Base-by-base conservation (phyloP, 1,139 yeast species). In the Suhomyces guaymorum region DNA sequence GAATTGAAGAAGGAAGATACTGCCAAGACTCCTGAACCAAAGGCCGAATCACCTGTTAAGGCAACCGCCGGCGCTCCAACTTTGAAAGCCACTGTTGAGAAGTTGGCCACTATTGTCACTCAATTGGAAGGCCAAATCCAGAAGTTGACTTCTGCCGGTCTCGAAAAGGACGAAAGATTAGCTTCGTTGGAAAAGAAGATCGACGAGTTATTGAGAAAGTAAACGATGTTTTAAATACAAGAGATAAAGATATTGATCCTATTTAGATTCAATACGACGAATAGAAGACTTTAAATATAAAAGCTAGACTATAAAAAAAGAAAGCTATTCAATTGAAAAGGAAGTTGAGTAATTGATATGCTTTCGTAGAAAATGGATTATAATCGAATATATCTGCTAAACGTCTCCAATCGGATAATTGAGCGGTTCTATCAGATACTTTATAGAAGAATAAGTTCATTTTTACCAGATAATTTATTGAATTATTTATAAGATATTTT, bases 1-100 rank as follows among this genome's bases (percentile, higher is more conserved):
- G 44, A 22, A 43, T 11, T 43, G 43, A 27, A 17, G 11, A 32
- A 23, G 24, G 26, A 30, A 28, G 33, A 30, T 18, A 33, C 36
- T 3, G 26, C 48, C 7, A 21, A 54, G 4, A 41, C 41, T 29
- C 24, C 53, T 2, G 35, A 44, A 2, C 25, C 51, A 10, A 58
- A 6, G 30, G 45, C 10, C 26, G 30, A 19, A 4, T 30, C 57
- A 14, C 43, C 53, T 10, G 36, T 59, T 10, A 42, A 59, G 8
- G 64, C 66, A 39, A 63, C 70, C 18, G 47, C 54, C 6, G 64
- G 66, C 15, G 72, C 75, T n/a, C 69, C 82, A 22, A 83, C 88
- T 1, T 66, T 84, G 44, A 81, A 81, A 48, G 82, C 78, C 6
- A 78, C 87, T 1, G 80, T 84, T 20, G 90, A 82, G 44, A 80